Base-by-base conservation (phyloP, 2,329 filamentous ascomycete genomes). In the Fusarium tanahbumbuense region DNA sequence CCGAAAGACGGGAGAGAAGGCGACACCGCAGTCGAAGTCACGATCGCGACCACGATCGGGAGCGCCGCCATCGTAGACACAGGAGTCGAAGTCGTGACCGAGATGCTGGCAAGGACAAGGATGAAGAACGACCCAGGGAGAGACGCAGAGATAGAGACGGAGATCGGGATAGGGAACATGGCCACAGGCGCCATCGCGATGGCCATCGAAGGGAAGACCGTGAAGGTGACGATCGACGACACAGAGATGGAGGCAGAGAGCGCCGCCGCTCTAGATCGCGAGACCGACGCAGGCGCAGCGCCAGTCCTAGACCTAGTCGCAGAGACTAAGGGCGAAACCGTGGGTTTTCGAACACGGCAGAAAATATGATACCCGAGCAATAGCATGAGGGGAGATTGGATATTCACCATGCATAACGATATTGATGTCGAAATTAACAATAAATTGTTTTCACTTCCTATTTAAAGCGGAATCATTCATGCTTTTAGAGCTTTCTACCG, bases 1-100 rank as follows among this genome's bases (percentile, higher is more conserved):
- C 70, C 0, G 77, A 79, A 5, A 74, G 73, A 30, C 70, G 75
- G 22, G 79, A 81, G 32, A 75, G 76, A 27, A 70, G 76, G 18
- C 76, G 79, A 11, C 77, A 79, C 23, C 77, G 81, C 53, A 83
- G 80, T 58, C 76, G 78, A 48, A 82, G 82, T 47, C 76, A 72
- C 46, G 80, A 75, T 70, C 77, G 70, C 27, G 77, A 64, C 23
- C 56, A 75, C 61, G 63, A 77, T 34, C 73, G 76, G 5, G 75
- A 77, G 18, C 72, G 75, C 16, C 76, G 77, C 9, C 74, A 78
- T 40, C 73, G 76, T 25, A 75, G 78, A 20, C 75, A 78, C 8
- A 77, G 79, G 52, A 78, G 79, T 50, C 75, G 73, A 45, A 78
- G 77, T 60, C 75, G 78, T 15, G 77, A 80, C 18, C 70, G 67